Conservation (phyloP, 1,284 basidiomycete genomes). For the Ganoderma multipileum region DNA sequence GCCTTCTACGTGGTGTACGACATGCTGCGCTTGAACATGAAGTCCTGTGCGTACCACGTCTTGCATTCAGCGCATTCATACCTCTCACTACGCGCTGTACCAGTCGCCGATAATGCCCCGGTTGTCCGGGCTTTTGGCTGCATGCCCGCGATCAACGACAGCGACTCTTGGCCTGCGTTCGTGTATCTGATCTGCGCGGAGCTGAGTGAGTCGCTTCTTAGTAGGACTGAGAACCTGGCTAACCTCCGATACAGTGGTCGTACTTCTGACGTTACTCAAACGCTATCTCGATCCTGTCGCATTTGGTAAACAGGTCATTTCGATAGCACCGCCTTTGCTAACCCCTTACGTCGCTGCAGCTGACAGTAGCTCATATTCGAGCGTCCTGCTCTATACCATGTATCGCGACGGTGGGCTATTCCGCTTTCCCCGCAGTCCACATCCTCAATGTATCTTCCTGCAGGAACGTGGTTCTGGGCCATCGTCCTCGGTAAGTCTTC, state of each 20-base stretch:
- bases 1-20: not conserved
- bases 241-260: not conserved
- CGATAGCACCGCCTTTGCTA: not conserved
- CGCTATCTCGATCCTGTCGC: not conserved
- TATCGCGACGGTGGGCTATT: not conserved
- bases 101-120: not conserved
- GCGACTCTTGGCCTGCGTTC: slow-evolving; percentile 1
- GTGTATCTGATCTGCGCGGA: not conserved
- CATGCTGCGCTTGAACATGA: not conserved
- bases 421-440: not conserved
- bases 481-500: not conserved
- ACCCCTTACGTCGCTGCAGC: not conserved
- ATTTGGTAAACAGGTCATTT: not conserved
- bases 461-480: slow-evolving; percentile 4
- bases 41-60: not conserved
- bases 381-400: not conserved
- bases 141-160: slow-evolving; percentile 1
- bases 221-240: not conserved
- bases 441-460: not conserved
- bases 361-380: not conserved
- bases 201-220: not conserved
- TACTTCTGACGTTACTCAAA: not conserved
- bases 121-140: not conserved
- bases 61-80: not conserved
- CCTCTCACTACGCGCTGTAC: not conserved